Conservation (phyloP, 257 asterid genomes). For the Penstemon newberryi region DNA sequence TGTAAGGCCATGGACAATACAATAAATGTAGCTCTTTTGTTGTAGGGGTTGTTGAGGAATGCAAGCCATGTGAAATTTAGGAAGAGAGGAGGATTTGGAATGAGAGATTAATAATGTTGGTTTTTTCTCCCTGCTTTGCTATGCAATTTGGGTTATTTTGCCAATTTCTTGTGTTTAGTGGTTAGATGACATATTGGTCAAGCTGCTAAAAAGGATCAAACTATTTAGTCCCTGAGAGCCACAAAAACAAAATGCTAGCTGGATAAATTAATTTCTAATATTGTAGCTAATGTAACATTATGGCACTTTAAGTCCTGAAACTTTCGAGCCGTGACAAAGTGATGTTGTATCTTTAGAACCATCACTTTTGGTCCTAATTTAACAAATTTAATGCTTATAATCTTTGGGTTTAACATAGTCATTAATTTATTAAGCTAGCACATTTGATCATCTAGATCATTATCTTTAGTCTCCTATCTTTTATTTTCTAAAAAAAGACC, state of each 20-base stretch:
- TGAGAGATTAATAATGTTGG: not conserved
- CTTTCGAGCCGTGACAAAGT: too few relatives aligned
- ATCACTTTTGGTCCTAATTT: too few relatives aligned
- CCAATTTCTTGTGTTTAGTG: conserved; percentile 15
- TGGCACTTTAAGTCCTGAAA: too few relatives aligned
- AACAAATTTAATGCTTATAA: too few relatives aligned
- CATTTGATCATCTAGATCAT: too few relatives aligned
- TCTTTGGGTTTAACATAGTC: too few relatives aligned
- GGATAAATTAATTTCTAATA: not conserved
- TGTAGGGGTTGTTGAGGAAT: conserved; percentile 1
- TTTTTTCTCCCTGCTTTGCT: not conserved
- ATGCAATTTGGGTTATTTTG: not conserved
- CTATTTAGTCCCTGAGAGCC: conserved; percentile 16
- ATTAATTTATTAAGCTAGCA: too few relatives aligned
- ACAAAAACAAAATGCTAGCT: conserved; percentile 10
- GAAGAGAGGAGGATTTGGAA: conserved; percentile 2
- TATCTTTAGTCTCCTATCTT: too few relatives aligned
- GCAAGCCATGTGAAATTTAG: conserved; percentile 10
- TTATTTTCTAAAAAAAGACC: too few relatives aligned
- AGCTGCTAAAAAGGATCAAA: not conserved
- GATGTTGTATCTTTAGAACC: too few relatives aligned
- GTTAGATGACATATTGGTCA: conserved; percentile 23
- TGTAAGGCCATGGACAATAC: conserved; percentile 17
- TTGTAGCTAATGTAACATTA: too few relatives aligned
- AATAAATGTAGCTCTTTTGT: conserved; percentile 1